Percentiles rank a stretch among this genome's conserved stretches.
phyloP scores from a whole-genome alignment of 768 basidiomycete genomes.

The Postia placenta region DNA sequence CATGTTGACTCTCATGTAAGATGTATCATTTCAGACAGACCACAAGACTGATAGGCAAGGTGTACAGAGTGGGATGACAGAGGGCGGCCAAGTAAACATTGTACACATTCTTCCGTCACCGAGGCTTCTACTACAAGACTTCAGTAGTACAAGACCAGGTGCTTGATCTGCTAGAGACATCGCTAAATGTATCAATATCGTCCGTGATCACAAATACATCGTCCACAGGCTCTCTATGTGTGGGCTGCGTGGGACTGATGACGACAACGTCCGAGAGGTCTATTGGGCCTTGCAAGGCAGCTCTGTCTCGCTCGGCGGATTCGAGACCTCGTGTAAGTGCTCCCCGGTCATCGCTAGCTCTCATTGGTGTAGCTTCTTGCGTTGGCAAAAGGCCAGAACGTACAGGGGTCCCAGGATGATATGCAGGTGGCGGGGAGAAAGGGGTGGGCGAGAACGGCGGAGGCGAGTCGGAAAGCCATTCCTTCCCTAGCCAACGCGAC shows the following conservation, averaged over 20 bases:
- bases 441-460: conserved; percentile 16
- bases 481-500: neutral
- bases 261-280: conserved; percentile 2
- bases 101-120: no score
- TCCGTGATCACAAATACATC: conserved; percentile 4
- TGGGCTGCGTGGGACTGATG: neutral
- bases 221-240: neutral
- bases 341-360: neutral
- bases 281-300: neutral
- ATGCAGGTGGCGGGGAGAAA: conserved; percentile 19
- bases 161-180: neutral
- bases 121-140: neutral
- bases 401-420: conserved; percentile 15
- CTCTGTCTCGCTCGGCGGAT: neutral
- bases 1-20: no score
- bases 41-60: no score
- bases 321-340: no score
- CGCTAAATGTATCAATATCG: conserved; percentile 1
- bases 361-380: neutral
- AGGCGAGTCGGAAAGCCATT: conserved; percentile 6
- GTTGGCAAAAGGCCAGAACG: conserved; percentile 5
- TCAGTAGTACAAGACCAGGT: neutral
- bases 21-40: no score
- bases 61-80: no score
- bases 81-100: no score